Evolutionary conservation across 148 eudicot species (phyloP).

Genomic region (Camellia lanceoleosa): DNA sequence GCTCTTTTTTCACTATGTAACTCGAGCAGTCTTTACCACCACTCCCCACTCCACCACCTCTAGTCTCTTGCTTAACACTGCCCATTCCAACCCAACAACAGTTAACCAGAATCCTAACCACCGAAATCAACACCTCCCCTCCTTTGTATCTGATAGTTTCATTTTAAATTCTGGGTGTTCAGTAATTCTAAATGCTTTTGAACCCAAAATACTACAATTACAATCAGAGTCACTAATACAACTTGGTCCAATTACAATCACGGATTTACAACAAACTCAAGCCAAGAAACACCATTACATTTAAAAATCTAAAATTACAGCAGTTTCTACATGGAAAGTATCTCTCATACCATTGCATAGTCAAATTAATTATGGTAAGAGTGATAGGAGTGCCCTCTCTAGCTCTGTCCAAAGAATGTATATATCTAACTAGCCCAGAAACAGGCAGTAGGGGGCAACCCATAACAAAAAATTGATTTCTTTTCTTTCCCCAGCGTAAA

Average conservation of each 20-base stretch:
- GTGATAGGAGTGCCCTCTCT: background rate
- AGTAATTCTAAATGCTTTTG: too few species aligned
- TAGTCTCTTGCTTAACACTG: too few species aligned
- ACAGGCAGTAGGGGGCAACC: background rate
- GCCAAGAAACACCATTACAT: background rate
- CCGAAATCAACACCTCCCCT: too few species aligned
- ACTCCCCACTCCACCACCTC: too few species aligned
- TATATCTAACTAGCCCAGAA: background rate
- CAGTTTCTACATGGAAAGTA: background rate
- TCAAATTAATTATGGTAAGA: background rate
- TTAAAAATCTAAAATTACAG: constrained; percentile 1
- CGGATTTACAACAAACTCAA: background rate
- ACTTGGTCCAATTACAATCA: background rate
- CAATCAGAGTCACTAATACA: background rate
- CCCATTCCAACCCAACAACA: too few species aligned
- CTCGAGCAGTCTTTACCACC: too few species aligned
- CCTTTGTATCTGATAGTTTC: too few species aligned
- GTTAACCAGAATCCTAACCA: too few species aligned
- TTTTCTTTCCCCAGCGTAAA: constrained; percentile 1
- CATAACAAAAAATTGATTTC: background rate
- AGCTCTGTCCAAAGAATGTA: constrained; percentile 1
- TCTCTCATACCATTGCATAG: constrained; percentile 9
- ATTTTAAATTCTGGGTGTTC: too few species aligned
- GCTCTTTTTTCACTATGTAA: too few species aligned
- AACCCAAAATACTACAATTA: too few species aligned